These are phyloP conservation scores for Alternaria dauci DNA, from an alignment of 2,329 filamentous ascomycete genomes.

Conservation along the genomic window DNA sequence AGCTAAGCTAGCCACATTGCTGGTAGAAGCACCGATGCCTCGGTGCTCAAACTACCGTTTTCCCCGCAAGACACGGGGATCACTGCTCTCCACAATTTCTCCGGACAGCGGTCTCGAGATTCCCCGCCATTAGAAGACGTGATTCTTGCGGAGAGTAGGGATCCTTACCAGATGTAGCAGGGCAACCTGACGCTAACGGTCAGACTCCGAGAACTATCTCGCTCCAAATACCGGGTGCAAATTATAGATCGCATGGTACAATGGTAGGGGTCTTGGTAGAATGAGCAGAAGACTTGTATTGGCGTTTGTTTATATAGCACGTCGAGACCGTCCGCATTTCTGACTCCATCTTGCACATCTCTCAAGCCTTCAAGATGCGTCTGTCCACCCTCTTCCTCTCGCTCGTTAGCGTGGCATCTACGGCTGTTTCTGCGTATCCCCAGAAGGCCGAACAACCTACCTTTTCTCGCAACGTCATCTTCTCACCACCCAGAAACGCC, in stretches of 20 bases:
- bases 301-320: constrained; percentile 16
- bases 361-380: constrained; percentile 40
- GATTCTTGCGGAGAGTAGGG: neutral
- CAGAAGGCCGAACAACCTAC: constrained; percentile 33
- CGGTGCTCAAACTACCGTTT: constrained; percentile 18
- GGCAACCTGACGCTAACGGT: constrained; percentile 9
- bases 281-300: constrained; percentile 2
- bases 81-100: constrained; percentile 16
- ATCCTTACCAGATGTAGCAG: constrained; percentile 2
- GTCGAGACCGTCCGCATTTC: neutral
- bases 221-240: constrained; percentile 2
- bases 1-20: constrained; percentile 4
- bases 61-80: constrained; percentile 18
- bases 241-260: neutral
- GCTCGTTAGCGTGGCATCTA: constrained; percentile 20
- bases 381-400: constrained; percentile 37
- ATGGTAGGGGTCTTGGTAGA: neutral
- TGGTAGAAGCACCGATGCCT: constrained; percentile 4
- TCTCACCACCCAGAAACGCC: constrained; percentile 50
- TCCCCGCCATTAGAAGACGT: constrained; percentile 19
- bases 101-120: constrained; percentile 16
- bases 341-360: constrained; percentile 11
- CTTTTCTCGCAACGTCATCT: constrained; percentile 52
- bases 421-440: constrained; percentile 33
- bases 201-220: constrained; percentile 11